Base-by-base conservation (phyloP, 345 rosid species). In the Microthlaspi erraticum region DNA sequence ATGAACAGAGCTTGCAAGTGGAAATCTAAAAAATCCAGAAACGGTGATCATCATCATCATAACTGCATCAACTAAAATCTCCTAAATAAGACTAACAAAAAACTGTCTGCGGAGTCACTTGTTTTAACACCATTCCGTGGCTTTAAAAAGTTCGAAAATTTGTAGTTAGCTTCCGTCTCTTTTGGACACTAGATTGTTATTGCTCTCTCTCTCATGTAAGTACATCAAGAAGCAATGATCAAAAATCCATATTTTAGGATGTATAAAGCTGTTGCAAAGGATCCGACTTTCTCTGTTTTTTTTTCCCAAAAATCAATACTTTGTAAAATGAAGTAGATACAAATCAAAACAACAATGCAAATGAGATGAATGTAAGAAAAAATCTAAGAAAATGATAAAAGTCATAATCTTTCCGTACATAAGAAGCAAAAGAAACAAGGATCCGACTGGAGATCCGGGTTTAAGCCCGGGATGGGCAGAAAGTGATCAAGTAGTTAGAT, bases 401-500 rank as follows among this genome's bases (percentile, higher is more conserved):
- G 56, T 34, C 48, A 36, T 36, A 29, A 50, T 10, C 8, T 51
- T 31, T 70, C 31, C 36, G 13, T 63, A 63, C 59, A 73, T 45
- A 33, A 50, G 1, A 72, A 58, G 46, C 67, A 73, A 74, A 32
- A 52, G 68, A 60, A 41, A 60, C 31, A 26, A 26, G 4, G 29
- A 26, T 26, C n/a, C 23, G 8, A 60, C 23, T 23, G 59, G 52
- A 46, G 29, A 46, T 33, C 45, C 17, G 31, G 55, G 7, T 45
- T 67, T 11, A 68, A 11, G 66, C 73, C 5, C 61, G 61, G 60
- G 65, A 66, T 14, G 93, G 86, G 41, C 97, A 93, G 73, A 91
- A 88, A 1, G 94, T 88, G 75, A 93, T 93, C 81, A 85, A 18
- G 57, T 91, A 93, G 51, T 84, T 83, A 11, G 97, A 67, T 8